These are phyloP conservation scores for Sordariomycetes sp. DNA, from an alignment of 2,329 filamentous ascomycete genomes.

Conservation along the genomic window DNA sequence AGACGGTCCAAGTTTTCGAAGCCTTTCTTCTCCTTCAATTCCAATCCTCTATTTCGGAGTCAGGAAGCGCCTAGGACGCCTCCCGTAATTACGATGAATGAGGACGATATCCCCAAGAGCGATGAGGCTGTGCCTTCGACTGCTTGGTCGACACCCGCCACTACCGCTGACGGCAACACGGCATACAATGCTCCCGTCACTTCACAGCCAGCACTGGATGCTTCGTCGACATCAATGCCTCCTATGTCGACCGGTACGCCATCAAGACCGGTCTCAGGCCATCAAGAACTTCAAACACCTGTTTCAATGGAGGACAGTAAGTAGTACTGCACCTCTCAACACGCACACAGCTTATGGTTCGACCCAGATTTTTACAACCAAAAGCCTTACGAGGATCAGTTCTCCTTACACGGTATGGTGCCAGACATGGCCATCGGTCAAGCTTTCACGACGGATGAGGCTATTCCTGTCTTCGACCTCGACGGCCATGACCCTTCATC, in stretches of 20 bases:
- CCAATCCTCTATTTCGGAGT: neutral
- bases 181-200: too few species aligned
- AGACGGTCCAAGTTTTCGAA: constrained; percentile 6
- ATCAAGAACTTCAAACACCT: constrained; percentile 4
- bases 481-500: constrained; percentile 13
- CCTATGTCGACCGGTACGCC: constrained; percentile 1
- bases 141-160: constrained; percentile 4
- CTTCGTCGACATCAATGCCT: constrained; percentile 1
- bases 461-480: constrained; percentile 52
- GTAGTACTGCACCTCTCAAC: neutral
- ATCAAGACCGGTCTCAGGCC: constrained; percentile 4
- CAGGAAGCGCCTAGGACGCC: constrained; percentile 5
- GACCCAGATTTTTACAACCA: constrained; percentile 31
- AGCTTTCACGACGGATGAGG: constrained; percentile 53
- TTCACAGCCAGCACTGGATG: too few species aligned
- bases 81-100: constrained; percentile 2
- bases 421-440: constrained; percentile 52
- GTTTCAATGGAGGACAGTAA: constrained; percentile 1
- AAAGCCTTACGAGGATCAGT: constrained; percentile 47
- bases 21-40: constrained; percentile 1
- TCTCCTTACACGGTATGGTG: constrained; percentile 47
- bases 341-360: neutral
- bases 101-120: constrained; percentile 1
- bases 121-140: neutral
- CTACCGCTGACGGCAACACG: neutral